These are phyloP conservation scores for Adansonia rubrostipa DNA, from an alignment of 441 rosid species.

Conservation along the genomic window DNA sequence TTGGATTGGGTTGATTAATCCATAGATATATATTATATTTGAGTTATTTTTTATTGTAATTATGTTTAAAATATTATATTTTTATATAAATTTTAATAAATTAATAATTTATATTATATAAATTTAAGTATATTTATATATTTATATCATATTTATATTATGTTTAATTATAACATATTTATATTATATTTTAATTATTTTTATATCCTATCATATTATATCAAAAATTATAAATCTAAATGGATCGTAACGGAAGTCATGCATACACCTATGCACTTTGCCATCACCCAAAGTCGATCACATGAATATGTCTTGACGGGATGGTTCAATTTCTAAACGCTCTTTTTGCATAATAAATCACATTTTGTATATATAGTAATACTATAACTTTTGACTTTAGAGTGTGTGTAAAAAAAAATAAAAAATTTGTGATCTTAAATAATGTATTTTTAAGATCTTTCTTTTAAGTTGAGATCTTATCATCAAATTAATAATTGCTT, in stretches of 20 bases:
- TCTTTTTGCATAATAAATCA: conserved; percentile 20
- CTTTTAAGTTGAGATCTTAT: not conserved
- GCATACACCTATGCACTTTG: conserved; percentile 25
- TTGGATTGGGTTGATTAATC: too few species aligned
- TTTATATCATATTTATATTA: too few species aligned
- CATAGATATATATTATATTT: not conserved
- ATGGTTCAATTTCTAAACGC: conserved; percentile 17
- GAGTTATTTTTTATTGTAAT: too few species aligned
- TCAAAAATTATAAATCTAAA: not conserved
- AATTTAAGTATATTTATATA: too few species aligned
- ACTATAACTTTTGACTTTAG: conserved; percentile 16
- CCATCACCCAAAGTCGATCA: not conserved
- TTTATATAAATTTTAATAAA: too few species aligned
- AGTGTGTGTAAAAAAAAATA: conserved; percentile 20
- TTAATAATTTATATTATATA: too few species aligned
- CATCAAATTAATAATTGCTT: conserved; percentile 6
- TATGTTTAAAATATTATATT: too few species aligned
- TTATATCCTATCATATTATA: too few species aligned
- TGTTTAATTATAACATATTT: too few species aligned
- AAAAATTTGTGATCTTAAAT: not conserved
- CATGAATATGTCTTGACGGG: not conserved
- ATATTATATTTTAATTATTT: too few species aligned
- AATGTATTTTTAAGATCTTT: not conserved
- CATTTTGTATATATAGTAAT: conserved; percentile 1
- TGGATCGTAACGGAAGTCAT: conserved; percentile 19